Conservation (phyloP, 441 rosid genomes). For the Hura crepitans region DNA sequence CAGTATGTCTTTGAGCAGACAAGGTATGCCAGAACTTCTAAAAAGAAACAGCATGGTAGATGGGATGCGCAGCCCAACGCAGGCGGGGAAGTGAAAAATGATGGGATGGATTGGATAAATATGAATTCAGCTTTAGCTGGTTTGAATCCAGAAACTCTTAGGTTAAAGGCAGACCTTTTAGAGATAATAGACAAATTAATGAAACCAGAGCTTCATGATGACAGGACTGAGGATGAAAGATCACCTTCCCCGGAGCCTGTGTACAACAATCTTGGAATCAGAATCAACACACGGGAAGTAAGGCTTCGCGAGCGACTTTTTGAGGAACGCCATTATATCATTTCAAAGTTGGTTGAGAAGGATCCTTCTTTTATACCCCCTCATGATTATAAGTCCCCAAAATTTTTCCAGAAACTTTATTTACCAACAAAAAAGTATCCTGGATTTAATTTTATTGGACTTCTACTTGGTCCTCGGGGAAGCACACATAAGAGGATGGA, state of each 20-base stretch:
- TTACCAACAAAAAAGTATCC: not conserved
- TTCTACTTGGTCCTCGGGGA: not conserved
- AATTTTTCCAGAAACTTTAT: not conserved
- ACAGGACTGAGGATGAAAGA: not conserved
- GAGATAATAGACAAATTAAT: not conserved
- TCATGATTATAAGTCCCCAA: not conserved
- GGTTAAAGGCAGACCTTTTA: constrained; percentile 3
- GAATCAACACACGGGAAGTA: constrained; percentile 1
- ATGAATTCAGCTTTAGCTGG: not conserved
- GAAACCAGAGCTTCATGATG: not conserved
- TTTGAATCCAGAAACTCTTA: constrained; percentile 2
- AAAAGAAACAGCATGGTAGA: not conserved
- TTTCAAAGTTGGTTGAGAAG: constrained; percentile 9
- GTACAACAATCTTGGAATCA: constrained; percentile 5
- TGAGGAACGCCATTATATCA: not conserved
- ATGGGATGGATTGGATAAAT: not conserved
- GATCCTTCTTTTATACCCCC: not conserved
- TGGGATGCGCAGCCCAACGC: not conserved
- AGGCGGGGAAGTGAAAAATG: not conserved
- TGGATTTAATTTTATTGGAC: not conserved
- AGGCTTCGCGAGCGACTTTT: not conserved
- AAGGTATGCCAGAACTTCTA: not conserved
- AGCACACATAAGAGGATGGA: not conserved
- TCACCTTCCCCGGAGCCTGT: constrained; percentile 6
- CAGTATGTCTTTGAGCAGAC: not conserved